phyloP scores from a whole-genome alignment of 2,329 filamentous ascomycete genomes.

The Penicillium sp. region DNA sequence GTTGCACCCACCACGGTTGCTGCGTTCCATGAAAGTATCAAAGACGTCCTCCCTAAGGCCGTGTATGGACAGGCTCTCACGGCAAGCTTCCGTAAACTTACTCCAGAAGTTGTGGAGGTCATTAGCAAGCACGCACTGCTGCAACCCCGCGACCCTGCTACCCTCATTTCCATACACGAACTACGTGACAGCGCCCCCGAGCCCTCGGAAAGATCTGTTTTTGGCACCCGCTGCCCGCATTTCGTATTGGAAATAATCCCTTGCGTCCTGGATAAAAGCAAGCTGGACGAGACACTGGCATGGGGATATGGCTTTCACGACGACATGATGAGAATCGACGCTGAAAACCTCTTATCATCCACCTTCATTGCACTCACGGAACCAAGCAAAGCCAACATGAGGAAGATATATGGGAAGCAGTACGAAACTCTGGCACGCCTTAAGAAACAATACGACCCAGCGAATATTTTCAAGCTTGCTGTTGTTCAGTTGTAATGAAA shows the following conservation, averaged over 20 bases:
- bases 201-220: conserved; percentile 26
- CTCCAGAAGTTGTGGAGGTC: conserved; percentile 24
- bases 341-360: conserved; percentile 11
- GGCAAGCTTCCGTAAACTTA: conserved; percentile 23
- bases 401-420: conserved; percentile 31
- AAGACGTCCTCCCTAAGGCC: conserved; percentile 16
- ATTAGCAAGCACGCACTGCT: conserved; percentile 24
- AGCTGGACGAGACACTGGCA: neutral
- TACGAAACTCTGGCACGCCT: conserved; percentile 20
- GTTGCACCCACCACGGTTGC: conserved; percentile 23
- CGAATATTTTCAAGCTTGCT: conserved; percentile 34
- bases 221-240: conserved; percentile 32
- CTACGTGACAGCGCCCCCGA: conserved; percentile 23
- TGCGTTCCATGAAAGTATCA: conserved; percentile 18
- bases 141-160: conserved; percentile 24
- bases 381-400: conserved; percentile 25
- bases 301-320: conserved; percentile 16
- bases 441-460: conserved; percentile 37
- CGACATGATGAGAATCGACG: conserved; percentile 16
- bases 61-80: conserved; percentile 18
- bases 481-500: conserved; percentile 4
- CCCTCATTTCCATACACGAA: conserved; percentile 32
- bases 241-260: conserved; percentile 39
- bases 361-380: conserved; percentile 34
- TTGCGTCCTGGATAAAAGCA: conserved; percentile 16